Base-by-base conservation (phyloP, 805 yeast species). In the Saccharomyces cerevisiae region DNA sequence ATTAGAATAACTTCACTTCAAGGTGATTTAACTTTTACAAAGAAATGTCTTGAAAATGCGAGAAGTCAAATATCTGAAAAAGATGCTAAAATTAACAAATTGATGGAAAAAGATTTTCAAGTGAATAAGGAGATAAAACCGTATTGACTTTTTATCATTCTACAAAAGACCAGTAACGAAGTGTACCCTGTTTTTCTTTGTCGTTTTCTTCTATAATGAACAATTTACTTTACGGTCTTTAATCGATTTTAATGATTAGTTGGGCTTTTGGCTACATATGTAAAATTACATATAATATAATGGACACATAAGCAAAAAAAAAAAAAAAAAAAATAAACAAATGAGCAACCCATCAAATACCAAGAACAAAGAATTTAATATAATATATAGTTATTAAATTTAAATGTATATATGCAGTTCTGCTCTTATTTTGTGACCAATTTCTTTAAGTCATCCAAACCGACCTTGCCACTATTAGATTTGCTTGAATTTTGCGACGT, bases 401-500 rank as follows among this genome's bases (percentile, higher is more conserved):
- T 36, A 36, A 6, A 8, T 17, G 22, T 36, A 10, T 9, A 36
- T 36, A 17, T 2, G 24, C 11, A 17, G 43, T 6, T 36, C 43
- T 17, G 2, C 13, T 17, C 43, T 36, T 17, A 36, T 36, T 36
- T 36, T 17, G 56, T 59, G 8, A 59, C 57, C 21, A 60, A 28
- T 28, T 59, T 62, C 49, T 62, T 64, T 52, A 66, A 48, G 24
- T 60, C 64, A 21, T 57, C 61, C 21, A 66, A 52, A 43, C 59
- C 68, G 4, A 60, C 49, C 29, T 57, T 57, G 8, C 61, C 46
- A n/a, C 55, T 61, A n/a, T 30, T 52, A 4, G 60, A 48, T 52
- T 51, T 53, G 22, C 55, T 57, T 27, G 53, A 58, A 50, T 59
- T 61, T 49, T 62, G 61, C 4, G 59, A 59, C 41, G 88, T 78